Conservation (phyloP, 139 green algal genomes). For the Eudorina sp. region DNA sequence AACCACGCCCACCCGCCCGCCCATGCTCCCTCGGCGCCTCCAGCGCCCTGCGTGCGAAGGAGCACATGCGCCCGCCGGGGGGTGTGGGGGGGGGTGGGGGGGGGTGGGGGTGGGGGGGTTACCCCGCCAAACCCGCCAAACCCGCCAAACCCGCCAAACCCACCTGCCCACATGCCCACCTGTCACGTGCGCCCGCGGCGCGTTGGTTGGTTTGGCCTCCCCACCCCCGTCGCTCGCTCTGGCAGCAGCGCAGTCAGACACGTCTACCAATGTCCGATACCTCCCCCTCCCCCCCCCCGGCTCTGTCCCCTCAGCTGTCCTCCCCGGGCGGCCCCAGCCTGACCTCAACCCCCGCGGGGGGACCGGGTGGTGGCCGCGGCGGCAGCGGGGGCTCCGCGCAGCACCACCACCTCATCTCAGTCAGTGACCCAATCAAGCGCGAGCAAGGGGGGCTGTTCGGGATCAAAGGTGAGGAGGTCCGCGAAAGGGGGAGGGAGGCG, state of each 20-base stretch:
- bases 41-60: too few species aligned
- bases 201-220: too few species aligned
- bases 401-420: conserved; percentile 63
- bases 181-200: too few species aligned
- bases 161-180: too few species aligned
- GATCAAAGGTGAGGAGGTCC: conserved; percentile 63
- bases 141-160: too few species aligned
- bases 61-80: too few species aligned
- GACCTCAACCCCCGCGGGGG: background rate
- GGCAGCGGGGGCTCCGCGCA: background rate
- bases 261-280: background rate
- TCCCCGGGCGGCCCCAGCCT: background rate
- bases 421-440: conserved; percentile 80
- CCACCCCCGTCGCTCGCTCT: too few species aligned
- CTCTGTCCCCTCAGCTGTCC: conserved; percentile 4
- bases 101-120: too few species aligned
- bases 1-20: too few species aligned
- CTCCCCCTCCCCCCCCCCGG: background rate
- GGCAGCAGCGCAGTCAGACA: background rate
- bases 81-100: too few species aligned
- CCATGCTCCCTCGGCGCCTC: too few species aligned
- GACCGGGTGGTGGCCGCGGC: background rate
- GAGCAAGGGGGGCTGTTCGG: conserved; percentile 69
- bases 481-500: background rate
- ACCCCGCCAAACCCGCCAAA: too few species aligned